phyloP scores from a whole-genome alignment of 75 land plant genomes.

The Picea sitchensis region DNA sequence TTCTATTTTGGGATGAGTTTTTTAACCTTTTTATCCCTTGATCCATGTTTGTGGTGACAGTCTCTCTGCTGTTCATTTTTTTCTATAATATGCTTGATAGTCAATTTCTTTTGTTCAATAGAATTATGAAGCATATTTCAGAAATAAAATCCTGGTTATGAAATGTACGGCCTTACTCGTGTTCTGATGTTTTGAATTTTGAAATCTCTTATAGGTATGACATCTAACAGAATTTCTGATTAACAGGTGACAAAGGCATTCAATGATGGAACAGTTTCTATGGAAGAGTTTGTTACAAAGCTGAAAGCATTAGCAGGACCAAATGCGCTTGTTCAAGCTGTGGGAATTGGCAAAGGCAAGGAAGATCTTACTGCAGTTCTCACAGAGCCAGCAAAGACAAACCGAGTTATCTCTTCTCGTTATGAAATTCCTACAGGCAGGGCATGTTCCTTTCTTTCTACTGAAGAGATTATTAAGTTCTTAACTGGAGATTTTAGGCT shows the following conservation, averaged over 20 bases:
- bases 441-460: constrained; percentile 50
- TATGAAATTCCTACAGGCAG: constrained; percentile 49
- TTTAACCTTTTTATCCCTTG: too few species aligned
- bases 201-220: not conserved
- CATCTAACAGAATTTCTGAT: not conserved
- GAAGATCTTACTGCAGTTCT: constrained; percentile 49
- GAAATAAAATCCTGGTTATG: not conserved
- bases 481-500: constrained; percentile 54
- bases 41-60: too few species aligned
- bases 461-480: constrained; percentile 45
- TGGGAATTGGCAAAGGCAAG: constrained; percentile 62
- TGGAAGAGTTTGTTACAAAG: constrained; percentile 47
- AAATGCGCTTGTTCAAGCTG: constrained; percentile 37
- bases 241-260: constrained; percentile 38
- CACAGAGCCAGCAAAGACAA: constrained; percentile 19
- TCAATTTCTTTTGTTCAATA: not conserved
- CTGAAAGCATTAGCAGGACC: constrained; percentile 44
- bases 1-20: too few species aligned
- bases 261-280: constrained; percentile 40
- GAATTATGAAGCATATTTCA: not conserved
- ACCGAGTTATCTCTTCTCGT: constrained; percentile 8
- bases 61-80: not conserved
- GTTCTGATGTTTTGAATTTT: not conserved
- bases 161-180: not conserved
- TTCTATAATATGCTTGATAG: not conserved